Evolutionary conservation across 1,284 basidiomycete genomes (phyloP), one percentile per base, ranked within the genome.

Genomic region (Peniophora sp.): DNA sequence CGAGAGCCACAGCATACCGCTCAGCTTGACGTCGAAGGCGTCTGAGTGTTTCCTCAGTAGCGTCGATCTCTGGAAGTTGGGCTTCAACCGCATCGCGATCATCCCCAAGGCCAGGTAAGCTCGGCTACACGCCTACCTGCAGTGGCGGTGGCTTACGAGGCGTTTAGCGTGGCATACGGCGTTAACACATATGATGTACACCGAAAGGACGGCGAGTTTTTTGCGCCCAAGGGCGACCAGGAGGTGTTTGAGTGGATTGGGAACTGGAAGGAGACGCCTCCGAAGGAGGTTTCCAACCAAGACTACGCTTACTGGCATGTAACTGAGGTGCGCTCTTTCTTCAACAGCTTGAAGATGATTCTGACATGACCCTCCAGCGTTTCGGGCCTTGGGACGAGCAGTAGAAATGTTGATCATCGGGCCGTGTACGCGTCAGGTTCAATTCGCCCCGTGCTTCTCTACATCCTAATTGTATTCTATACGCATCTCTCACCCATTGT

Each of bases 221-320:
- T 32, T 12, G 27, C 27, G 27, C 27, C 27, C 27, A 32, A 6
- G 27, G 27, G 27, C 5, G 27, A 32, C 27, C 6, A 32, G 5
- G 27, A 32, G 12, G 27, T 32, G 12, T 32, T 32, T 12, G 27
- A 32, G 12, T 32, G 27, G 27, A 32, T 32, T 32, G 27, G 27
- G 27, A 41, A 41, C 16, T 41, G 38, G 38, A n/a, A 20, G n/a
- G 38, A n/a, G 38, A 34, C 23, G 10, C 52, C 52, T 22, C 52
- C 52, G 9, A 24, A 9, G 25, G 20, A 34, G 23, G 52, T 53
- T 16, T 49, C 32, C n/a, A 45, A 45, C 25, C 52, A 53, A n/a
- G 52, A 53, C 34, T 53, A 38, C 22, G 48, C 44, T 10, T 22
- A 16, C 9, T 45, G 44, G 44, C 14, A 24, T 9, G 44, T 45